phyloP scores from a whole-genome alignment of 148 eudicot genomes.

The Spergularia marina region DNA sequence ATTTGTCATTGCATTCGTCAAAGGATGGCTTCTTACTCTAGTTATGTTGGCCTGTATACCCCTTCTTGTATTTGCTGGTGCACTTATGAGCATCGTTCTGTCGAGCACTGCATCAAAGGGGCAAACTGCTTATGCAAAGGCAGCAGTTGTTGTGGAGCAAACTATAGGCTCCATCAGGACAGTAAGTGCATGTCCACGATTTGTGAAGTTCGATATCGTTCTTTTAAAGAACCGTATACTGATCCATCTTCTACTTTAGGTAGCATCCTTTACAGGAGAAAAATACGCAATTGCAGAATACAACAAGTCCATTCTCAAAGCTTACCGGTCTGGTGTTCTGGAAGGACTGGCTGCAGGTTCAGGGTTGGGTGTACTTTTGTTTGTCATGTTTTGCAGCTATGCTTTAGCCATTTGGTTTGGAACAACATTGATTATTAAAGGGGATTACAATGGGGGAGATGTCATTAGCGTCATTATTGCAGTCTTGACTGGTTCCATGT shows the following conservation, averaged over 20 bases:
- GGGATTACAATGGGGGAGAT: conserved; percentile 51
- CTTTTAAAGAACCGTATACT: not conserved
- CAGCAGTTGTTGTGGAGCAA: conserved; percentile 74
- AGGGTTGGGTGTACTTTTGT: conserved; percentile 45
- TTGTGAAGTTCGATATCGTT: not conserved
- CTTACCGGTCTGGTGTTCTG: conserved; percentile 44
- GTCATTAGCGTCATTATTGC: conserved; percentile 54
- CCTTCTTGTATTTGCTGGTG: conserved; percentile 53
- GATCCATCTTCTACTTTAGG: conserved; percentile 31
- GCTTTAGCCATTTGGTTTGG: conserved; percentile 73
- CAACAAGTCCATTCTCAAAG: conserved; percentile 36
- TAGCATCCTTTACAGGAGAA: conserved; percentile 77
- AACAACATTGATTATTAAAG: conserved; percentile 48
- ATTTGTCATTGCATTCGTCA: conserved; percentile 66
- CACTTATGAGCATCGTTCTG: conserved; percentile 37
- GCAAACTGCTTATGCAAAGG: conserved; percentile 72
- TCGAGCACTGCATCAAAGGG: conserved; percentile 59
- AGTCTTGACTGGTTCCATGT: conserved; percentile 61
- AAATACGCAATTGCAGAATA: conserved; percentile 47
- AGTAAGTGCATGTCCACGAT: conserved; percentile 32
- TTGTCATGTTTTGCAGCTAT: conserved; percentile 39
- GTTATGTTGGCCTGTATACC: conserved; percentile 71
- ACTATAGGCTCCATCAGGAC: conserved; percentile 86
- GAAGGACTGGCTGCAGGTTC: conserved; percentile 54
- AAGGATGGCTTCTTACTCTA: conserved; percentile 89